Conservation (phyloP, 1,284 basidiomycete genomes). For the Apiotrichum sp. region DNA sequence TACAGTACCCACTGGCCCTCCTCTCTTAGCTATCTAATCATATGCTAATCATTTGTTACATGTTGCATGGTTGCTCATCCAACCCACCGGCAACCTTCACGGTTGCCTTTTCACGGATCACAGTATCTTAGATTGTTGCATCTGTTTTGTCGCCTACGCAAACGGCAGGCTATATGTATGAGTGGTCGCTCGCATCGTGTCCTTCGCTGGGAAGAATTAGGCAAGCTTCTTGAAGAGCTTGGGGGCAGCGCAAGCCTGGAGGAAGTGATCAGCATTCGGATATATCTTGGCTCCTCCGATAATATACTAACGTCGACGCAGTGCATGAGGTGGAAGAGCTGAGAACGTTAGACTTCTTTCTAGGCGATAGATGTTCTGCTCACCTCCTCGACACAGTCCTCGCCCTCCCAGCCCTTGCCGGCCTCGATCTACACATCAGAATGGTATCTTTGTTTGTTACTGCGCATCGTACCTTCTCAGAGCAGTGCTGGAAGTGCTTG, state of each 20-base stretch:
- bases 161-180: constrained; percentile 3
- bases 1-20: too few relatives aligned
- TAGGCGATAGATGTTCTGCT: neutral
- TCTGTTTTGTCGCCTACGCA: constrained; percentile 13
- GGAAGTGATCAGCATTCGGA: neutral
- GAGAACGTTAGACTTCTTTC: neutral
- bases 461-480: constrained; percentile 61
- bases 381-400: constrained; percentile 89
- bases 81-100: too few relatives aligned
- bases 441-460: neutral
- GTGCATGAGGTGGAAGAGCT: constrained; percentile 60
- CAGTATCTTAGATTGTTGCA: constrained; percentile 15
- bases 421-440: constrained; percentile 44
- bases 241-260: constrained; percentile 67
- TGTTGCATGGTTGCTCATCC: too few relatives aligned
- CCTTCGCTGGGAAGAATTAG: constrained; percentile 20
- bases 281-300: neutral
- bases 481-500: constrained; percentile 85
- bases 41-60: too few relatives aligned
- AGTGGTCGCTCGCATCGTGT: neutral
- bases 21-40: neutral
- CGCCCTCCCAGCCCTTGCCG: constrained; percentile 75
- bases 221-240: constrained; percentile 63
- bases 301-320: constrained; percentile 66
- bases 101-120: too few relatives aligned